Evolutionary conservation across 202 grass and related monocot genomes (phyloP).

Genomic region (Hordeum pubiflorum): DNA sequence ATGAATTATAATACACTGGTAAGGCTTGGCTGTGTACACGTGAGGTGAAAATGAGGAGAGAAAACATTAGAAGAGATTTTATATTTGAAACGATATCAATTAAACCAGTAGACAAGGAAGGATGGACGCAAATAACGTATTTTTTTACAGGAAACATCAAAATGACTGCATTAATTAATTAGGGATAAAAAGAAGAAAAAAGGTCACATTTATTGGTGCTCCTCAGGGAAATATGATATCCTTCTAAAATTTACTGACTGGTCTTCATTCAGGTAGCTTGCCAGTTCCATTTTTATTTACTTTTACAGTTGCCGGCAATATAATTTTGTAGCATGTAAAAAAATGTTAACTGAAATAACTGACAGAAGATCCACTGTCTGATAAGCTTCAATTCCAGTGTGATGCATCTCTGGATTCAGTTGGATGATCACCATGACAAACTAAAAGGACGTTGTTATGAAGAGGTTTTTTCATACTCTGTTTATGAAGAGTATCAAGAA

Average conservation of each 20-base stretch:
- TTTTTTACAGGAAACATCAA: not conserved
- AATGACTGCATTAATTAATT: not conserved
- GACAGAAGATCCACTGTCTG: not conserved
- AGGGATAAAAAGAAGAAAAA: not conserved
- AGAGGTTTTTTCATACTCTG: not conserved
- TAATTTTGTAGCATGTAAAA: not conserved
- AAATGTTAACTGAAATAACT: not conserved
- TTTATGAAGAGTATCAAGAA: not conserved
- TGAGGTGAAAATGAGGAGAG: not conserved
- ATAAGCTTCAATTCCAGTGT: not conserved
- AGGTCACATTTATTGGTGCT: not conserved
- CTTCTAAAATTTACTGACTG: not conserved
- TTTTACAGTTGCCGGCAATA: not conserved
- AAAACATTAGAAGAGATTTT: not conserved
- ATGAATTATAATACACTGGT: not conserved
- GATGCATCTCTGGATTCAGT: not conserved
- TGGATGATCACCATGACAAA: not conserved
- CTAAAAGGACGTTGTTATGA: not conserved
- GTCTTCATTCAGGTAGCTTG: not conserved
- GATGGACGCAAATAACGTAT: not conserved
- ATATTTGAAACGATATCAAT: not conserved
- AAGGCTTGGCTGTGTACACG: not conserved
- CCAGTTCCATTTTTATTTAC: not conserved
- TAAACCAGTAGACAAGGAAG: not conserved
- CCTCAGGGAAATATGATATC: not conserved